Evolutionary conservation across 2,329 filamentous ascomycete genomes (phyloP), one percentile per base, ranked within the genome.

Genomic region (Aspergillus eucalypticola): DNA sequence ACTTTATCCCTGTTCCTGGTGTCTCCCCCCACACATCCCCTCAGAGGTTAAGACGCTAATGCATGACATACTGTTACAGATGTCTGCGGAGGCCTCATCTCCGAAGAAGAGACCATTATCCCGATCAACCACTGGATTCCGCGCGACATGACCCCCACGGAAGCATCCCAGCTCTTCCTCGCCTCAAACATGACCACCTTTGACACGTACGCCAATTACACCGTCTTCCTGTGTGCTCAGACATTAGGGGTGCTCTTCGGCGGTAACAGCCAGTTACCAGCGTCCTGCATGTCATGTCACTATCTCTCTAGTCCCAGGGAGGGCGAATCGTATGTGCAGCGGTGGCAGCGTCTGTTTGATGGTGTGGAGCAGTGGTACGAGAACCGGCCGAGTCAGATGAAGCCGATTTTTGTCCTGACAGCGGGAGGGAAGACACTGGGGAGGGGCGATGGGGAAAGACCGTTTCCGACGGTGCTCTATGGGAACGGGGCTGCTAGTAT

Each of bases 31-130:
- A 25, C 39, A n/a, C 3, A 21, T 50, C 48, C 51, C n/a, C 21
- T n/a, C 13, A 29, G 25, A 29, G 1, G 4, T 2, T 6, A 50
- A 10, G n/a, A 15, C n/a, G n/a, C 46, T 60, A 53, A 60, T 63
- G 32, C 50, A 3, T 11, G 32, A 35, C 32, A 13, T 35, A 35
- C 32, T 23, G 32, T 42, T 29, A 29, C 19, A 77, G 76, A 84
- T 63, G 78, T 84, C 23, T 83, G 81, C 56, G 81, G 82, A n/a
- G 81, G 80, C 0, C 73, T 84, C 5, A 83, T 84, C 7, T 82
- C 80, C 4, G 80, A 81, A 32, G 78, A 82, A 62, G 76, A 78
- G 58, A 84, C 83, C 0, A 75, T 84, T 10, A 80, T 84, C 5
- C 80, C 79, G 2, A 75, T 80, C 8, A 72, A 73, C 1, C 76